phyloP scores from a whole-genome alignment of 768 basidiomycete species.

The Boletus sp. region DNA sequence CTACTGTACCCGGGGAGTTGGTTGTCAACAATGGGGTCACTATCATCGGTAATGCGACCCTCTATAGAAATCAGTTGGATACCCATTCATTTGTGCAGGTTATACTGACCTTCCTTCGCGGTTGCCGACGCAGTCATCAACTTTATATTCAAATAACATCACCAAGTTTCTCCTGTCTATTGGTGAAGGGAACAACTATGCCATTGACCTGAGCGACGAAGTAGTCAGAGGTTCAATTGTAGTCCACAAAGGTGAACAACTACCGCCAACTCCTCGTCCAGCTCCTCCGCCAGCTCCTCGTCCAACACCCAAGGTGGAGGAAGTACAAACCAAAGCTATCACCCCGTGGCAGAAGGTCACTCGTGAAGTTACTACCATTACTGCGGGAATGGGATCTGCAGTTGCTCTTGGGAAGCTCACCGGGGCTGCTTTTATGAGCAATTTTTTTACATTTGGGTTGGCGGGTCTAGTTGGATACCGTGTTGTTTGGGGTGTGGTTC shows the following conservation, averaged over 20 bases:
- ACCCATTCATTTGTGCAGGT: conserved; percentile 38
- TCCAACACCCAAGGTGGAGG: conserved; percentile 46
- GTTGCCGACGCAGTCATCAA: conserved; percentile 84
- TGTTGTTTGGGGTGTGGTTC: conserved; percentile 87
- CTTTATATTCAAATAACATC: conserved; percentile 88
- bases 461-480: conserved; percentile 85
- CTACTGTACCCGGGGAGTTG: conserved; percentile 74
- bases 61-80: conserved; percentile 1
- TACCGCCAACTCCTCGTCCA: conserved; percentile 66
- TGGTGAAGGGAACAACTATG: conserved; percentile 58
- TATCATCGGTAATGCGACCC: conserved; percentile 55
- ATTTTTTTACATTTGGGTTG: conserved; percentile 85
- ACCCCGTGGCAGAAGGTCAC: conserved; percentile 85
- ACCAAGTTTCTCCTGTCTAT: conserved; percentile 86
- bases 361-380: conserved; percentile 69
- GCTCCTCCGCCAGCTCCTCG: conserved; percentile 61
- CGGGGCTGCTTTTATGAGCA: conserved; percentile 80
- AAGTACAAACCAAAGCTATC: conserved; percentile 49
- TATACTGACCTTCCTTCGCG: conserved; percentile 87
- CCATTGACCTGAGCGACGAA: conserved; percentile 74
- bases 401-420: conserved; percentile 78
- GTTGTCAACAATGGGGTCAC: conserved; percentile 72
- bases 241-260: conserved; percentile 59
- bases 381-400: conserved; percentile 70
- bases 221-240: conserved; percentile 81